Base-by-base conservation (phyloP, 805 yeast species). In the Kodamaea laetipori region DNA sequence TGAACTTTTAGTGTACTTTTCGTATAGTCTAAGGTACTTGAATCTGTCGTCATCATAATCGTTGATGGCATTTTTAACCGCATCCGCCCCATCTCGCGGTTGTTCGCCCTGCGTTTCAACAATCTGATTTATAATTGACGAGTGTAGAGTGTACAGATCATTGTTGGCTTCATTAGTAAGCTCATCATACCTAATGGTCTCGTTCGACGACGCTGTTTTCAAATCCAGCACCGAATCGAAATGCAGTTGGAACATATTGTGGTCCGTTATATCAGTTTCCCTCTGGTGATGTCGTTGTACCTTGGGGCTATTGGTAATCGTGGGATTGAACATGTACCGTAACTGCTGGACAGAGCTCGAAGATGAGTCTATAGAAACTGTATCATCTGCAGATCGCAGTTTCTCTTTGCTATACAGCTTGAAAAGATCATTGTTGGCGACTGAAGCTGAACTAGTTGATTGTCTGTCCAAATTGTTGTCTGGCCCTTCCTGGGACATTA, bases 11-110 rank as follows among this genome's bases (percentile, higher is more conserved):
- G 50, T 34, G 12, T 58, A 39, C 19, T 39, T 49, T 34, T 57
- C 57, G 43, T 66, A 66, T 8, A 53, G 39, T 10, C 53, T 41
- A n/a, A 66, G 50, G 36, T 54, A 64, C 39, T 55, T 55, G 44
- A 65, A 65, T 40, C 66, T 45, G 2, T 58, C 61, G 26, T 51
- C 49, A 1, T 51, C 48, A 27, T 42, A 35, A 21, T 37, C 44
- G 6, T 27, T 27, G n/a, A 26, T 5, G 11, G 43, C 43, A 11
- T 30, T 27, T 7, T 28, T 21, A 9, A 39, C 37, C 17, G 18
- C 38, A 7, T 13, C 27, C 6, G 13, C 4, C n/a, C 31, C 31
- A 4, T 11, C 24, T 1, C 12, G 43, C 9, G 43, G 2, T 33
- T 39, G 19, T 26, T 32, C 17, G 34, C 47, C 15, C 28, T 28